These are phyloP conservation scores for Esteya vermicola DNA, from an alignment of 2,329 filamentous ascomycete genomes.

Conservation along the genomic window DNA sequence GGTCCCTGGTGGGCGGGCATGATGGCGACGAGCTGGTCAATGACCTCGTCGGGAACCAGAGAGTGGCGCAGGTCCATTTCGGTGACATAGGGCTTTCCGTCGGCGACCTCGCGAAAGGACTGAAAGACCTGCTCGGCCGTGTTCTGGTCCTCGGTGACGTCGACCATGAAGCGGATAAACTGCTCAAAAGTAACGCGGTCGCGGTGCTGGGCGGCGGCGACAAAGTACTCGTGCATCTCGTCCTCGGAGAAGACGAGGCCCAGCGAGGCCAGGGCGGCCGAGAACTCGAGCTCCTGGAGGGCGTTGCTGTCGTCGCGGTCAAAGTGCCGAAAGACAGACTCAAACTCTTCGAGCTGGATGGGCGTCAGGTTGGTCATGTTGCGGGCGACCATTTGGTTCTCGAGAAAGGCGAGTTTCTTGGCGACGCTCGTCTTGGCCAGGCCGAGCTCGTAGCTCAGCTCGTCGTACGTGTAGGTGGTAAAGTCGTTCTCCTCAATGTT, in stretches of 20 bases:
- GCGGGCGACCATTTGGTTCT: constrained; percentile 95
- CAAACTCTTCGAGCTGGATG: constrained; percentile 96
- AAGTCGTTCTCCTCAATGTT: constrained; percentile 99
- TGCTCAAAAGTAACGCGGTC: constrained; percentile 91
- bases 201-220: constrained; percentile 57
- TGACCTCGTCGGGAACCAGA: constrained; percentile 91
- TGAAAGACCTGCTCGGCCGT: constrained; percentile 98
- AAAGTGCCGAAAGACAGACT: constrained; percentile 96
- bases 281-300: constrained; percentile 87
- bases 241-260: constrained; percentile 93
- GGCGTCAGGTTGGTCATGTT: constrained; percentile 98
- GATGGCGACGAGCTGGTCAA: constrained; percentile 76
- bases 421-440: constrained; percentile 84
- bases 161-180: constrained; percentile 99
- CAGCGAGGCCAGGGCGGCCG: constrained; percentile 83
- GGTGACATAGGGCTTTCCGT: constrained; percentile 97
- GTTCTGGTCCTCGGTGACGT: constrained; percentile 97
- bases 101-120: constrained; percentile 91
- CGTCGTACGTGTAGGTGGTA: constrained; percentile 97
- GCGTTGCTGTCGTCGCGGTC: constrained; percentile 86
- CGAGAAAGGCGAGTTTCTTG: constrained; percentile 91
- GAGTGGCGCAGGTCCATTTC: constrained; percentile 93
- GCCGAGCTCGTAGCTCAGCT: constrained; percentile 83
- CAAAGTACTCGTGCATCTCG: constrained; percentile 94
- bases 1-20: constrained; percentile 78